A percentile compares a stretch with the other conserved stretches of the same genome.
phyloP scores from a whole-genome alignment of 1,284 basidiomycete genomes.

The Ganoderma resinaceum region DNA sequence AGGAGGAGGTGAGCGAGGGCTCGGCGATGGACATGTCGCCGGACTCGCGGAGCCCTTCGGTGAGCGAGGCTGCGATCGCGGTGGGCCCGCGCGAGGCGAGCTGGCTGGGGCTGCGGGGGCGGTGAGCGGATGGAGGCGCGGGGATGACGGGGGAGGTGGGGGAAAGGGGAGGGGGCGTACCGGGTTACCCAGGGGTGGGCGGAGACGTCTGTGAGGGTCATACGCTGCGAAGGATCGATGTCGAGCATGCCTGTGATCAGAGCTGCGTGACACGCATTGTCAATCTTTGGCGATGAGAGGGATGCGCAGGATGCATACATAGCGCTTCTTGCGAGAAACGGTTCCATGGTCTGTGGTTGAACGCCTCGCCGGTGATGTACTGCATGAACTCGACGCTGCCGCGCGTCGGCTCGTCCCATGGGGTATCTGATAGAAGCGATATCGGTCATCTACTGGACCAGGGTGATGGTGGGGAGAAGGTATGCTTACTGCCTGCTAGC shows the following conservation, averaged over 20 bases:
- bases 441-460: not conserved
- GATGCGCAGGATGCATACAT: constrained; percentile 50
- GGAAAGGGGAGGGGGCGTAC: constrained; percentile 47
- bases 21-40: constrained; percentile 78
- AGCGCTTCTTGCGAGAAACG: constrained; percentile 67
- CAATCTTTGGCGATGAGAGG: not conserved
- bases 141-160: not conserved
- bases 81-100: constrained; percentile 60
- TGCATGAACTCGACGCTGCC: constrained; percentile 82
- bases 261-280: constrained; percentile 48
- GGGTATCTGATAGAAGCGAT: constrained; percentile 74
- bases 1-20: constrained; percentile 47
- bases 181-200: constrained; percentile 83
- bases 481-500: constrained; percentile 88
- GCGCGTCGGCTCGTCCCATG: constrained; percentile 94
- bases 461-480: not conserved
- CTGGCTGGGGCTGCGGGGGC: constrained; percentile 67
- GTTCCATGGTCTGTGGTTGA: constrained; percentile 85
- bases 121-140: not conserved
- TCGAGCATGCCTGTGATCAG: constrained; percentile 79
- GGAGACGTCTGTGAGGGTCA: constrained; percentile 75
- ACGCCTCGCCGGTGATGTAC: constrained; percentile 81
- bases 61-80: constrained; percentile 72
- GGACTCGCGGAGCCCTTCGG: constrained; percentile 65
- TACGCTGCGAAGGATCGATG: constrained; percentile 73